Evolutionary conservation across 148 eudicot genomes (phyloP), one percentile per base, ranked within the genome.

Genomic region (Chenopodium suecicum): DNA sequence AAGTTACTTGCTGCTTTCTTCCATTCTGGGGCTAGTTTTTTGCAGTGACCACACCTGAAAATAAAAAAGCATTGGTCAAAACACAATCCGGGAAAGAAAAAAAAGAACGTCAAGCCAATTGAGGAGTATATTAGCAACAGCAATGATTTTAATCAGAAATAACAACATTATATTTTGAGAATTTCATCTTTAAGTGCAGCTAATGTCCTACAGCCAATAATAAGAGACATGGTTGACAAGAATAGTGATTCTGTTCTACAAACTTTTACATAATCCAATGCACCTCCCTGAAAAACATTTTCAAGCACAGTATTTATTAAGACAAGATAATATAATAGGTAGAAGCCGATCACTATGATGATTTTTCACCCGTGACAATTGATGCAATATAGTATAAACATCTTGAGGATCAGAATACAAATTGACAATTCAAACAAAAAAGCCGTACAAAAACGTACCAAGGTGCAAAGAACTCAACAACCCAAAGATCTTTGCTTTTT

Each of bases 21-120:
- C 99, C 99, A 95, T 84, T 95, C 99, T 46, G 99, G 99, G 73
- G 99, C 99, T 83, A 95, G 97, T 88, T 90, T 93, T 87, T 95
- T 93, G 85, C 99, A 95, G 85, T 95, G 99, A 69, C 99, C 98
- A 76, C 99, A 95, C 99, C 99, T 95, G 68, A n/a, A 76, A 74
- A 52, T 41, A 75, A 19, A 73, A 47, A 22, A 77, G 32, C 41
- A 23, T 67, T 25, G 54, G 34, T 73, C 31, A 83, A 83, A 22
- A 72, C 47, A 17, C 20, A 72, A 37, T 32, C 56, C 50, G 2
- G 10, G 8, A 44, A 16, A 52, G 7, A 13, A 44, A 9, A 52
- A 34, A 22, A 41, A 31, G 62, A 17, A 56, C 5, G 6, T 7
- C 19, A 14, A 14, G 62, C 62, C 19, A 56, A 14, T 7, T 56